Evolutionary conservation across 192 early-diverging fungal species (phyloP).

Genomic region (Pilobolus umbonatus): DNA sequence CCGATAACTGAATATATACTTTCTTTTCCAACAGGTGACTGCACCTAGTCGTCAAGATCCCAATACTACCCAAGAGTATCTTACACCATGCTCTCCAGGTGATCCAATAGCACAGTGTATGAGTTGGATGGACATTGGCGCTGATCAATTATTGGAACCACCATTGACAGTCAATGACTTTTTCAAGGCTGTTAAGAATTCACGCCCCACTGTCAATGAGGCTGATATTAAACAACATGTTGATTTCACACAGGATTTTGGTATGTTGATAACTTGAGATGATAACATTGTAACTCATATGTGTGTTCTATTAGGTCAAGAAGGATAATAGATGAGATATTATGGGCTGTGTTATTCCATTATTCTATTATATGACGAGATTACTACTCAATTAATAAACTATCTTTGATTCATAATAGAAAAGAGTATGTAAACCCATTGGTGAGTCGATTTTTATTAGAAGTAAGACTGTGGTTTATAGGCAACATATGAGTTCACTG

Average conservation of each 20-base stretch:
- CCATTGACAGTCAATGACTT: conserved; percentile 81
- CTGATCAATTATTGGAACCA: conserved; percentile 88
- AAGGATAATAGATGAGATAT: too few relatives aligned
- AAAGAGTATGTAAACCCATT: too few relatives aligned
- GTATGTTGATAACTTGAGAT: conserved; percentile 14
- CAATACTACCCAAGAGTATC: conserved; percentile 42
- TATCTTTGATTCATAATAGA: too few relatives aligned
- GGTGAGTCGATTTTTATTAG: too few relatives aligned
- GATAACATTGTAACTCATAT: background rate
- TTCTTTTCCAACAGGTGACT: conserved; percentile 29
- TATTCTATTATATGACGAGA: too few relatives aligned
- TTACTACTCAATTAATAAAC: too few relatives aligned
- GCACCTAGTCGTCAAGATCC: conserved; percentile 58
- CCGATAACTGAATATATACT: background rate
- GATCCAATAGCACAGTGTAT: conserved; percentile 81
- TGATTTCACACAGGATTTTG: conserved; percentile 87
- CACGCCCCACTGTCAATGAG: conserved; percentile 77
- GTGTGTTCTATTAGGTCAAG: background rate
- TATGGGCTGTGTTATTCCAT: too few relatives aligned
- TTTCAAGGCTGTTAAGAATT: conserved; percentile 68
- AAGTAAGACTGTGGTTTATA: conserved; percentile 52
- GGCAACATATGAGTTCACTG: conserved; percentile 81
- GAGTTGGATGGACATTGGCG: conserved; percentile 80
- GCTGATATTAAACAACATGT: conserved; percentile 77
- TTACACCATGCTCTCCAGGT: conserved; percentile 94